Evolutionary conservation across 2,329 filamentous ascomycete genomes (phyloP), one percentile per base, ranked within the genome.

Genomic region (Alternaria infectoria): DNA sequence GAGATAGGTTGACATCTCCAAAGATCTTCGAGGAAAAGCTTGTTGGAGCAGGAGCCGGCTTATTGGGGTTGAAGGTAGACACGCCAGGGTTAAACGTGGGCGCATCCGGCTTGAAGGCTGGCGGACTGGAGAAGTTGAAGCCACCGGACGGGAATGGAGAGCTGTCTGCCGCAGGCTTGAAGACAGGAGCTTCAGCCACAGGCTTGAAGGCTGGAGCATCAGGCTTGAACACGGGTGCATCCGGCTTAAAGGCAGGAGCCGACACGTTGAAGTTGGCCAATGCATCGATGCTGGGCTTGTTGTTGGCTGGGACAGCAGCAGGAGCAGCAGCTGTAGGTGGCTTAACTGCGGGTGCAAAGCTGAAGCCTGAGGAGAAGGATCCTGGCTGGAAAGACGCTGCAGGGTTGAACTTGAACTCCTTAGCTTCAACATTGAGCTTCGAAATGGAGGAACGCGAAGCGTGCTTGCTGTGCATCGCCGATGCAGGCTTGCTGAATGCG

Each of bases 361-460:
- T 68, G 51, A 79, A 78, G 47, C 71, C 72, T 6, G 80, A 80
- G 15, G 84, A 72, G 51, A 74, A 84, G 3, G 83, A 77, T 15
- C 79, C 81, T 15, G 85, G 81, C 46, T 80, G 81, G 70, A 87
- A 87, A 3, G 84, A 82, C 15, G 81, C 81, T 36, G 79, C 79
- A 7, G 87, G 87, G 59, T 90, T 86, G 80, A 95, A 95, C 71
- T 90, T 86, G 84, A 97, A 97, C 74, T 96, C 93, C 50, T 93
- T 91, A 0, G 95, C 95, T 66, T 91, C 88, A 28, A 96, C 93
- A 72, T 98, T 98, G 70, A 98, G 86, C 69, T 90, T 94, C 1
- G 93, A 93, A 46, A 90, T 80, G 0, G 85, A 94, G 4, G 89
- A 84, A 71, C 91, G 92, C 75, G 89, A 90, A 17, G 84, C 86